Evolutionary conservation across 176 grass and related monocot species (phyloP).

Genomic region (Cenchrus fungigraminus): DNA sequence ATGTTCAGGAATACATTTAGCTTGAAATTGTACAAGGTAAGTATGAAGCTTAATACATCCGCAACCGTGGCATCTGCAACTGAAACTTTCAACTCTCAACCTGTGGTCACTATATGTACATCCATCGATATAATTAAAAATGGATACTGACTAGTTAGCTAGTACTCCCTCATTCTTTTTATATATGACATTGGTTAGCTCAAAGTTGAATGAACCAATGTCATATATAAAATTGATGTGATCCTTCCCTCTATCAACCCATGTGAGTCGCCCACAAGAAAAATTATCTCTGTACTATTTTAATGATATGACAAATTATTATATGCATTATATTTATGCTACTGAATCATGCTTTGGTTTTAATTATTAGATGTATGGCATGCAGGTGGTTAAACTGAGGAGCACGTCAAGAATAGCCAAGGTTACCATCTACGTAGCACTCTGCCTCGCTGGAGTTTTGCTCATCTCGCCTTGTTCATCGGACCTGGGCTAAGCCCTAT

Average conservation of each 20-base stretch:
- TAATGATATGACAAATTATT: too few relatives aligned
- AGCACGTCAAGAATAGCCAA: constrained; percentile 44
- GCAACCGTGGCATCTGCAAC: constrained; percentile 5
- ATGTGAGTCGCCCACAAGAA: too few relatives aligned
- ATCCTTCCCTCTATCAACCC: too few relatives aligned
- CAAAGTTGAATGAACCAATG: too few relatives aligned
- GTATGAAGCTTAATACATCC: constrained; percentile 18
- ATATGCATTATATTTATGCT: too few relatives aligned
- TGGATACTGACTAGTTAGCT: background rate
- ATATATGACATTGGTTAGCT: too few relatives aligned
- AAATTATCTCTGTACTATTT: too few relatives aligned
- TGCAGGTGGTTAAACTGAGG: constrained; percentile 42
- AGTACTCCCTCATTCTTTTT: too few relatives aligned
- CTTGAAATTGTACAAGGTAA: constrained; percentile 9
- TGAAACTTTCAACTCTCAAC: background rate
- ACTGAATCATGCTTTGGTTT: background rate
- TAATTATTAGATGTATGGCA: background rate
- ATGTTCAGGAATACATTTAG: constrained; percentile 25
- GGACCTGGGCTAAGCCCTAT: constrained; percentile 52
- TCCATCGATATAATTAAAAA: background rate
- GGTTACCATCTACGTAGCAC: background rate
- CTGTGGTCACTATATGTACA: constrained; percentile 28
- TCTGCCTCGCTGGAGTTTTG: constrained; percentile 53
- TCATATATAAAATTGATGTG: too few relatives aligned
- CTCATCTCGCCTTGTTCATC: constrained; percentile 51